These are phyloP conservation scores for Crassisporium funariophilum DNA, from an alignment of 768 basidiomycete genomes.

Conservation along the genomic window DNA sequence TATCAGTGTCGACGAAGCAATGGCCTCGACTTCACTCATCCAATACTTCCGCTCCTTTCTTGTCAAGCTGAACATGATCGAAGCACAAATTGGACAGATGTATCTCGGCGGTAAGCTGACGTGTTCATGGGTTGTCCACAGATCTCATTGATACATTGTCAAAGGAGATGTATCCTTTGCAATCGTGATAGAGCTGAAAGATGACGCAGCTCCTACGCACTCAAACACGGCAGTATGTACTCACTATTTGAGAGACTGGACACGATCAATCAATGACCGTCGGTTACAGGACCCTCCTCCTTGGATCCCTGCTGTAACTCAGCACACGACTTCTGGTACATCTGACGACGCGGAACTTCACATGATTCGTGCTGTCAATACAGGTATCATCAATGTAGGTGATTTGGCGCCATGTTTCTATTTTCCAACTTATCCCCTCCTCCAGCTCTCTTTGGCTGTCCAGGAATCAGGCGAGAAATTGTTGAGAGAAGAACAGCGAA, in stretches of 20 bases:
- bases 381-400: conserved; percentile 77
- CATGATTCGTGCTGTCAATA: conserved; percentile 79
- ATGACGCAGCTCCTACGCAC: conserved; percentile 58
- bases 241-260: no score
- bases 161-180: conserved; percentile 78
- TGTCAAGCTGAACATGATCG: conserved; percentile 77
- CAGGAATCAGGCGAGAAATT: conserved; percentile 82
- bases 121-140: neutral
- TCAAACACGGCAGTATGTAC: conserved; percentile 45
- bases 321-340: conserved; percentile 68
- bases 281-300: conserved; percentile 62
- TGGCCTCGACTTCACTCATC: conserved; percentile 61
- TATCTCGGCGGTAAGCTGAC: conserved; percentile 49
- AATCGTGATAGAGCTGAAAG: conserved; percentile 79
- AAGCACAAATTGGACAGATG: conserved; percentile 66
- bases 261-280: neutral
- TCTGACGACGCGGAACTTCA: conserved; percentile 72
- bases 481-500: conserved; percentile 32
- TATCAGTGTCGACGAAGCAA: conserved; percentile 67
- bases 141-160: neutral
- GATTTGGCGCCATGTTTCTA: neutral
- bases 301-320: conserved; percentile 75
- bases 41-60: conserved; percentile 85
- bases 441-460: conserved; percentile 71
- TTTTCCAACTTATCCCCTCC: conserved; percentile 3